Evolutionary conservation across 2,329 filamentous ascomycete species (phyloP), one percentile per base, ranked within the genome.

Genomic region (Apiospora koreana): DNA sequence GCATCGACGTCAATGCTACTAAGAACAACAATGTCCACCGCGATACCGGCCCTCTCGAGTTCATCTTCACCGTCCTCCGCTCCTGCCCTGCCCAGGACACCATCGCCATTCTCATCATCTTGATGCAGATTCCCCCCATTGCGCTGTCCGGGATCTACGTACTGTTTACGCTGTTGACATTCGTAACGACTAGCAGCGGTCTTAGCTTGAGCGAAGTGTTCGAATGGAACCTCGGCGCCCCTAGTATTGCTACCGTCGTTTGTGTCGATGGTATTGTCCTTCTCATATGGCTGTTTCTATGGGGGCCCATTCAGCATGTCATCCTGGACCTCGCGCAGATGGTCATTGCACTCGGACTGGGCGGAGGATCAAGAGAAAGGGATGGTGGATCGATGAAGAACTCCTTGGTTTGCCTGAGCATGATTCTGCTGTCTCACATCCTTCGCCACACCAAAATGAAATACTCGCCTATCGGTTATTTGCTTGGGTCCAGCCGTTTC

Each of bases 41-140:
- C 75, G 90, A 92, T 79, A 86, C 90, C 69, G 92, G 92, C 71
- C 90, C 93, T 65, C 83, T 97, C 75, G 91, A 93, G 76, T 86
- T 97, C 74, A 92, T 93, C 73, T 89, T 93, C 75, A 97, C 94
- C 69, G 95, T 98, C 76, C 89, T 98, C 80, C 91, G 91, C 77
- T 94, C 94, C 68, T 95, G 95, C 77, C 95, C 95, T 69, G 90
- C 97, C 79, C 93, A 94, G 83, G 95, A 98, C 83, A 97, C 95
- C 72, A 94, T 98, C 82, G 94, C 95, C 79, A 97, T 98, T 78
- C 90, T 98, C 80, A 97, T 98, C 82, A 93, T 98, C 77, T 89
- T 98, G 75, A 93, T 98, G 82, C 95, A 97, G 80, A 90, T 98
- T 12, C 95, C 95, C 41, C 94, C 95, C 28, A 91, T 95, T 77